These are phyloP conservation scores for Boletus tylopilopsis DNA, from an alignment of 768 basidiomycete species.

Conservation along the genomic window DNA sequence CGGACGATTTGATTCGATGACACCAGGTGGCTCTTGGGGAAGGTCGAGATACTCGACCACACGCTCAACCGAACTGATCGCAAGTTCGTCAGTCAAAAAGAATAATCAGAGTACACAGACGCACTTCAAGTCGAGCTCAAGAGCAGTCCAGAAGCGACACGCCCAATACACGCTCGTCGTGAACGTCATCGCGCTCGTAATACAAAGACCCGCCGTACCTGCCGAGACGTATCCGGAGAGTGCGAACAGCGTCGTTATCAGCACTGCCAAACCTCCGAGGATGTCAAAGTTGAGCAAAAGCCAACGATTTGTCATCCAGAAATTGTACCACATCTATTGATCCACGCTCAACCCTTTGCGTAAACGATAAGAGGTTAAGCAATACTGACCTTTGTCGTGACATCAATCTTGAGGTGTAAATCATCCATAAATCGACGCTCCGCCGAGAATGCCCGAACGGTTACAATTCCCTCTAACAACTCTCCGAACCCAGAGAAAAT, in stretches of 20 bases:
- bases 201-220: conserved; percentile 68
- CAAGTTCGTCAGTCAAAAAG: conserved; percentile 6
- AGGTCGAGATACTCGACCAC: conserved; percentile 88
- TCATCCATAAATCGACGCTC: conserved; percentile 74
- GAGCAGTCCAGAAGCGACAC: conserved; percentile 47
- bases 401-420: conserved; percentile 69
- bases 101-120: conserved; percentile 22
- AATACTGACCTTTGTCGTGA: conserved; percentile 62
- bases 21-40: conserved; percentile 78
- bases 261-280: conserved; percentile 68
- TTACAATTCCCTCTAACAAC: conserved; percentile 85
- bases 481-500: conserved; percentile 84
- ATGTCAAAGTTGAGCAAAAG: conserved; percentile 78
- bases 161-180: conserved; percentile 50
- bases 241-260: conserved; percentile 74
- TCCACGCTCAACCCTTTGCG: background rate
- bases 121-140: conserved; percentile 75
- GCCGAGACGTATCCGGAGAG: conserved; percentile 57
- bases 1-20: conserved; percentile 69
- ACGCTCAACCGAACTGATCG: conserved; percentile 77
- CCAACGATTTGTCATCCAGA: conserved; percentile 92
- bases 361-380: background rate
- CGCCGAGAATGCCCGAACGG: conserved; percentile 85
- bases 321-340: conserved; percentile 70
- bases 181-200: conserved; percentile 69